Evolutionary conservation across 1,139 yeast genomes (phyloP), one percentile per base, ranked within the genome.

Genomic region (Debaryomyces nepalensis): DNA sequence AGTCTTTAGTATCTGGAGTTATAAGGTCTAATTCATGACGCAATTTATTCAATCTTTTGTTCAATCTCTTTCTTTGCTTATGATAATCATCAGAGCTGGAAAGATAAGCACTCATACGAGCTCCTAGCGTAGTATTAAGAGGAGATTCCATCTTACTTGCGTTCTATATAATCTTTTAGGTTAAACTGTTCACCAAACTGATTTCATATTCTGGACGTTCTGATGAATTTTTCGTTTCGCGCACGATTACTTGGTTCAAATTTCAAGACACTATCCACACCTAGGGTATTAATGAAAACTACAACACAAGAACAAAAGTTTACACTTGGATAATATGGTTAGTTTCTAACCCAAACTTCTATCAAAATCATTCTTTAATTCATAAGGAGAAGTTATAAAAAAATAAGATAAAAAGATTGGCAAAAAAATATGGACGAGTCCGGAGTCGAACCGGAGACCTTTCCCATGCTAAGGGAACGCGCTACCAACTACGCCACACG

Each of bases 401-500:
- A 12, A 29, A 10, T 29, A 15, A 3, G 7, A 15, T 15, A 18
- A 29, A 29, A 8, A 15, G 18, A n/a, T 29, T 20, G 9, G 29
- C 42, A 50, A 49, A 60, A 64, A 64, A 52, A 36, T 56, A 54
- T 82, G 87, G 88, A 83, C 88, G 87, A 83, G 88, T 81, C 84
- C 82, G 88, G 88, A 83, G 77, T 83, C 86, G 89, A 83, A 83
- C 89, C 87, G 82, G 83, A 80, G 89, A 83, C 88, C 89, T 83
- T 80, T 81, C 86, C 81, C 88, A 82, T 82, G 89, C 89, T 81
- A 83, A 82, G 88, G 82, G 85, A 81, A 80, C 88, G 88, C 89
- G 88, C 88, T 83, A 83, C 89, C 89, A 81, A 83, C 89, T 83
- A 79, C 88, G 89, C 89, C 88, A 83, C 87, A 82, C 87, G 87